A percentile compares a stretch with the other conserved stretches of the same genome.
phyloP scores from a whole-genome alignment of 768 basidiomycete genomes.

The Xerocomus potaroensis region DNA sequence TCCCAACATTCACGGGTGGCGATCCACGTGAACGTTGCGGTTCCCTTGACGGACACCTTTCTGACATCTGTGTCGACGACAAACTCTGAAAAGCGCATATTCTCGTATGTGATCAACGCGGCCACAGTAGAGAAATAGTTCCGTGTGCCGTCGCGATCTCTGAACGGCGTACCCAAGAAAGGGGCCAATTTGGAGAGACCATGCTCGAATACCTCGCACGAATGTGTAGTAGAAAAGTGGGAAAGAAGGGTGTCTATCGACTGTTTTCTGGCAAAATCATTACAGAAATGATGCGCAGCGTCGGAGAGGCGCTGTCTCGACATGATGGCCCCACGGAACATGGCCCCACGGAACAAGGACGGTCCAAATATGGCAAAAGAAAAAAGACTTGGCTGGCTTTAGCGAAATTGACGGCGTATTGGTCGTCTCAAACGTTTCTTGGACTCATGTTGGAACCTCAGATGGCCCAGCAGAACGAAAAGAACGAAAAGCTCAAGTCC shows the following conservation, averaged over 20 bases:
- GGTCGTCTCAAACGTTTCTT: no score
- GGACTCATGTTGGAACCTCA: background rate
- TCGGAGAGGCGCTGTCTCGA: slow-evolving; percentile 34
- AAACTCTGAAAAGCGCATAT: slow-evolving; percentile 53
- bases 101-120: slow-evolving; percentile 44
- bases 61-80: slow-evolving; percentile 46
- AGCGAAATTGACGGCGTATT: no score
- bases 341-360: no score
- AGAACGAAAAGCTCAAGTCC: background rate
- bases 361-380: background rate
- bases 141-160: slow-evolving; percentile 39
- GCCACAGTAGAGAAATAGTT: slow-evolving; percentile 49
- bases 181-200: slow-evolving; percentile 52
- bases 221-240: slow-evolving; percentile 45
- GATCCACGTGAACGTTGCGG: slow-evolving; percentile 53
- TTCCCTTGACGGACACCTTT: slow-evolving; percentile 54
- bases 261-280: slow-evolving; percentile 45
- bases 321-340: background rate
- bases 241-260: slow-evolving; percentile 40
- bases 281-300: slow-evolving; percentile 47
- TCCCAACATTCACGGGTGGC: slow-evolving; percentile 52
- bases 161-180: slow-evolving; percentile 53
- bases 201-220: slow-evolving; percentile 47
- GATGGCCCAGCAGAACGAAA: slow-evolving; percentile 1
- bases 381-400: background rate